Percentiles rank a stretch among this genome's conserved stretches.
phyloP scores from a whole-genome alignment of 495 filamentous ascomycete genomes.

The Parachaetomium inaequale region DNA sequence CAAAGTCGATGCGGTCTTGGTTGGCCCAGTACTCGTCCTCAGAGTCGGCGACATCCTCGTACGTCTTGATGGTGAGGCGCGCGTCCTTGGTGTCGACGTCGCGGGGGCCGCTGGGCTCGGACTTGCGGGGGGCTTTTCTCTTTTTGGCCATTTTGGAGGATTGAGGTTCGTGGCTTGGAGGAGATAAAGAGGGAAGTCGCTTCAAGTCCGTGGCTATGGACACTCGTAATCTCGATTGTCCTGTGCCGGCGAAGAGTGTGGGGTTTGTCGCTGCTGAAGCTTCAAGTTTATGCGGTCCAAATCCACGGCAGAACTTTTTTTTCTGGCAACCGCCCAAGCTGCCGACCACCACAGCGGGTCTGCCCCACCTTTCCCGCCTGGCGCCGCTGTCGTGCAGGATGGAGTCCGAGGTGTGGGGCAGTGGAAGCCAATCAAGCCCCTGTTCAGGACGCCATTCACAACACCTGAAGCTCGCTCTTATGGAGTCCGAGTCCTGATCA shows the following conservation, averaged over 20 bases:
- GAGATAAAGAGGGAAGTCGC: neutral
- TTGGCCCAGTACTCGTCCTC: slow-evolving; percentile 87
- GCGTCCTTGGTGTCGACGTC: slow-evolving; percentile 52
- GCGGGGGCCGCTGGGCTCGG: slow-evolving; percentile 40
- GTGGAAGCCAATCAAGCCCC: slow-evolving; percentile 2
- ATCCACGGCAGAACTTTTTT: slow-evolving; percentile 12
- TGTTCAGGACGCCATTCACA: neutral
- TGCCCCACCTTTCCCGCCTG: neutral
- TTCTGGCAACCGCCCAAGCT: neutral
- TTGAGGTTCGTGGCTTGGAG: neutral
- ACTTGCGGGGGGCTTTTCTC: slow-evolving; percentile 62
- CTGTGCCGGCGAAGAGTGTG: neutral
- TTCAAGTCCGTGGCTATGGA: neutral
- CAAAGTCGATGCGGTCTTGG: slow-evolving; percentile 79
- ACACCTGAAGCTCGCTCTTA: neutral
- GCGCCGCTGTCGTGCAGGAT: neutral
- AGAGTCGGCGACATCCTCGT: slow-evolving; percentile 82
- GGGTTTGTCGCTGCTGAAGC: slow-evolving; percentile 1
- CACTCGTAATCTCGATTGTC: neutral
- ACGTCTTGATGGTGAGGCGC: slow-evolving; percentile 61
- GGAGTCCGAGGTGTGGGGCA: neutral
- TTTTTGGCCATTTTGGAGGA: slow-evolving; percentile 67
- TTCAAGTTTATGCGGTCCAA: neutral
- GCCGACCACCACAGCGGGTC: no score
- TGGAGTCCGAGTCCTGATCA: no score